Conservation (phyloP, 1,139 yeast species). For the Diutina sp. region DNA sequence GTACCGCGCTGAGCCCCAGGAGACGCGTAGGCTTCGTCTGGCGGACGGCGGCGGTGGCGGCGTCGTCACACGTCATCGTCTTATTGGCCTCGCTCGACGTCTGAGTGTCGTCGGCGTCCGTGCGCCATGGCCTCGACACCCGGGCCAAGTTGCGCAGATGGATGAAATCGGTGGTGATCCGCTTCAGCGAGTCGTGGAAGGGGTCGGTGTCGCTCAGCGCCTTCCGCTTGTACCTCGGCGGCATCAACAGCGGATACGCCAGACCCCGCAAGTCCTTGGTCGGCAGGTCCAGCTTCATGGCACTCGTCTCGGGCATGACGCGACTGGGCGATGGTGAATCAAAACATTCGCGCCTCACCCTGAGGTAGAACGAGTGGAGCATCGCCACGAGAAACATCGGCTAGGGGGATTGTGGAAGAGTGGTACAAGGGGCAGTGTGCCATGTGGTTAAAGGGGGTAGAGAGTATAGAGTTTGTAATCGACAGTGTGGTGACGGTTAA, state of each 20-base stretch:
- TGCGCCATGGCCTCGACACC: neutral
- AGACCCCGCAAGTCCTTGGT: neutral
- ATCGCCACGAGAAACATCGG: neutral
- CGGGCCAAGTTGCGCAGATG: neutral
- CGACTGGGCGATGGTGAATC: neutral
- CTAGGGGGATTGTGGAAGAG: neutral
- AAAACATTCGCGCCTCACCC: neutral
- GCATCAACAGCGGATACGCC: conserved; percentile 1
- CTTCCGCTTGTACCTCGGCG: neutral
- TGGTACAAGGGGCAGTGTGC: no score
- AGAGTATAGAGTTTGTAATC: no score
- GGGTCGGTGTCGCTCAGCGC: neutral
- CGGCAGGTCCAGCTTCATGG: conserved; percentile 2
- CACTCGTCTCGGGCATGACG: neutral
- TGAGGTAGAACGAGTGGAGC: neutral
- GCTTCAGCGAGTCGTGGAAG: neutral
- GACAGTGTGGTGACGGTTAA: no score
- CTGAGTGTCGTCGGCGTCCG: neutral
- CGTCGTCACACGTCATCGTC: neutral
- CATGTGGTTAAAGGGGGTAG: no score
- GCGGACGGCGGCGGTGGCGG: neutral
- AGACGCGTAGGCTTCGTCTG: neutral
- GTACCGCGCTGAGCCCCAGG: neutral
- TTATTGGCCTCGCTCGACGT: neutral
- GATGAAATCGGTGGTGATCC: neutral